Evolutionary conservation across 371 early-diverging fungal genomes (phyloP).

Genomic region (Mortierella sp.): DNA sequence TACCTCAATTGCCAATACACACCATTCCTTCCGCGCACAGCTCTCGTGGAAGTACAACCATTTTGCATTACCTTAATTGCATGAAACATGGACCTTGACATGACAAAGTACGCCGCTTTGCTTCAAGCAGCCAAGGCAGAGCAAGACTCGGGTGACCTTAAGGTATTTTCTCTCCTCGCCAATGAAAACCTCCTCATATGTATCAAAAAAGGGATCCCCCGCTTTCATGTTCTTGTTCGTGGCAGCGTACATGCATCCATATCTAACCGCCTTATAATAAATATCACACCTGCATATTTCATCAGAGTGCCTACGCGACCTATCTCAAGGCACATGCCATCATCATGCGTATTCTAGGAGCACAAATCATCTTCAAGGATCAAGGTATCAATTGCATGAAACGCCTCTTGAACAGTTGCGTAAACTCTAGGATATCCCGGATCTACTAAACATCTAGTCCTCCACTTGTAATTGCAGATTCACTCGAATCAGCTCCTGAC

Average conservation of each 20-base stretch:
- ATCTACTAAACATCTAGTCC: not conserved
- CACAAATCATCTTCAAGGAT: slow-evolving; percentile 36
- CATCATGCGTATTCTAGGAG: slow-evolving; percentile 24
- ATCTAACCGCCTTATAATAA: not conserved
- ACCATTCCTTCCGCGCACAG: not conserved
- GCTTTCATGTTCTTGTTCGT: not conserved
- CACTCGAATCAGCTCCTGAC: slow-evolving; percentile 30
- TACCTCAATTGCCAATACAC: not conserved
- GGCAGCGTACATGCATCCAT: not conserved
- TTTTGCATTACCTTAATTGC: not conserved
- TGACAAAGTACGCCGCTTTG: slow-evolving; percentile 26
- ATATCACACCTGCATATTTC: not conserved
- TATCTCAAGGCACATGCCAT: slow-evolving; percentile 34
- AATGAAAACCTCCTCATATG: not conserved
- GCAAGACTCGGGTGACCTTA: slow-evolving; percentile 39
- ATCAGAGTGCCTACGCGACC: slow-evolving; percentile 35
- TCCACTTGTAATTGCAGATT: slow-evolving; percentile 9
- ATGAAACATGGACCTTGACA: slow-evolving; percentile 22
- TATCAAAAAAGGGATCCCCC: not conserved
- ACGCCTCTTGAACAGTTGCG: not conserved
- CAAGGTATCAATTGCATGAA: slow-evolving; percentile 15
- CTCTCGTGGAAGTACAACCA: not conserved
- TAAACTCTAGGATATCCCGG: not conserved
- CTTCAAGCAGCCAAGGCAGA: slow-evolving; percentile 40
- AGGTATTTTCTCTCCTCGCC: slow-evolving; percentile 28